Base-by-base conservation (phyloP, 1,139 yeast species). In the Sugiyamaella sp. region DNA sequence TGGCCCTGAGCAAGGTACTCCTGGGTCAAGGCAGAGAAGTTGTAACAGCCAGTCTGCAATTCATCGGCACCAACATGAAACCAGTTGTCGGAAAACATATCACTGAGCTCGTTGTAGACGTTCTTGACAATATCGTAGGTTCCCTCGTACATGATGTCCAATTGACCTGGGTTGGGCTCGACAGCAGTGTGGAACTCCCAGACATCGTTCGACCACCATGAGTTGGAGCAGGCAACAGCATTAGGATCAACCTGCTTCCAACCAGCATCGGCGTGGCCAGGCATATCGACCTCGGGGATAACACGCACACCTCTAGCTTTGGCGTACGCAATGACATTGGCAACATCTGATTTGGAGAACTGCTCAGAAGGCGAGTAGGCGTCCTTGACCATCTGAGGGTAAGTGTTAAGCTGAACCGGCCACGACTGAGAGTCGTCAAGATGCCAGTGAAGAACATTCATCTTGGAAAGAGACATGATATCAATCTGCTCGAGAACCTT, bases 61-160 rank as follows among this genome's bases (percentile, higher is more conserved):
- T 78, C 81, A 63, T 78, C 81, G 40, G 69, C 71, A 3, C 81
- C 81, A 35, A 77, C 77, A 60, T 78, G 81, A 69, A 77, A 76
- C 22, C 70, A 64, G 45, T 71, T 60, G 54, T 77, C 81, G 1
- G 62, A 52, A 60, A 78, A 77, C 19, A 76, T 54, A 1, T 54
- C 56, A 27, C 71, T 65, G 21, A 78, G 57, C 53, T 78, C 80
- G 19, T 70, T 60, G 58, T 71, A 76, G n/a, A 78, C 72, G 27
- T 69, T 63, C 32, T 62, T 61, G 3, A 77, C 70, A 10, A 74
- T 71, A 1, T 69, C 66, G 55, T 74, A 75, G 2, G 78, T 72
- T 2, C 69, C 66, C 45, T 73, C 64, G 56, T 71, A 65, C 49
- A 74, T 57, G 45, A 75, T 69, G 54, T 78, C 77, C 42, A 78